Evolutionary conservation across 345 rosid species (phyloP).

Genomic region (Ceriops tagal): DNA sequence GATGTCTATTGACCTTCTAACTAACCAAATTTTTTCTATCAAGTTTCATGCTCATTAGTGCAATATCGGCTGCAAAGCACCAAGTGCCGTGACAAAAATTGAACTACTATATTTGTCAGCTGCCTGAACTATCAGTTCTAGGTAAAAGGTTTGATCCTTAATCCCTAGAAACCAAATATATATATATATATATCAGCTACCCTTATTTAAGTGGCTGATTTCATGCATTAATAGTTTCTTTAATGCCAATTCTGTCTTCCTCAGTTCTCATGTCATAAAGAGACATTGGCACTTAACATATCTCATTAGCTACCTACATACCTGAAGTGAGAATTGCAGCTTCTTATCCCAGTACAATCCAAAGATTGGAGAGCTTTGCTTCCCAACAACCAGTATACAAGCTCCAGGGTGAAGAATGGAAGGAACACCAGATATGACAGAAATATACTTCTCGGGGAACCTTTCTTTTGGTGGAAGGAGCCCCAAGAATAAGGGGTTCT

Average conservation of each 20-base stretch:
- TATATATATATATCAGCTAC: too few relatives aligned
- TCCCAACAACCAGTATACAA: constrained; percentile 65
- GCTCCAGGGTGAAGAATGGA: constrained; percentile 85
- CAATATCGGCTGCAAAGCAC: neutral
- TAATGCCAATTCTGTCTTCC: neutral
- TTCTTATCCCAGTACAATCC: constrained; percentile 94
- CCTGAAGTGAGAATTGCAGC: constrained; percentile 82
- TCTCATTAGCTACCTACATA: constrained; percentile 22
- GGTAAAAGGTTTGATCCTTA: too few relatives aligned
- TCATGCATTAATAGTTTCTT: neutral
- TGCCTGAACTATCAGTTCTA: too few relatives aligned
- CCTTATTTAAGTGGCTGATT: too few relatives aligned
- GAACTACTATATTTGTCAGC: too few relatives aligned
- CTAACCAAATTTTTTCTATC: neutral
- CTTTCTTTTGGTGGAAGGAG: constrained; percentile 82
- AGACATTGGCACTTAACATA: neutral
- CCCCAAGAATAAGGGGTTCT: constrained; percentile 81
- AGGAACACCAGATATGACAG: constrained; percentile 65
- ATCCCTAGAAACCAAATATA: too few relatives aligned
- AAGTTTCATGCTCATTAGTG: neutral
- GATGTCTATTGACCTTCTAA: neutral
- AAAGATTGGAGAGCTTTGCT: constrained; percentile 61
- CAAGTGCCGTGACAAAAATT: neutral
- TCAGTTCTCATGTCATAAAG: neutral
- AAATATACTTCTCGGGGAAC: constrained; percentile 84